Evolutionary conservation across 345 rosid genomes (phyloP).

Genomic region (Eucalyptus marginata): DNA sequence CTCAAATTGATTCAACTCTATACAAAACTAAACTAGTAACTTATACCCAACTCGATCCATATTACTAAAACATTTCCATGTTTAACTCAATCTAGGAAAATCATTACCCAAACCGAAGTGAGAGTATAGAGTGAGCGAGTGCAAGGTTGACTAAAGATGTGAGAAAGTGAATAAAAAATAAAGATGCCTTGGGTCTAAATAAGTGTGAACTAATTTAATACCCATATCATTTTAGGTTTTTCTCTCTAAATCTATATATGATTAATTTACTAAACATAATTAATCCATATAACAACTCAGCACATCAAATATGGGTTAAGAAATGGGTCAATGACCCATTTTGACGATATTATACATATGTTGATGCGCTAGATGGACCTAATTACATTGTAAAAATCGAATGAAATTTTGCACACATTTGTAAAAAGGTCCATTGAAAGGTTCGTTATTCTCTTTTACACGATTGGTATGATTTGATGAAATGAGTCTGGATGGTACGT

Average conservation of each 20-base stretch:
- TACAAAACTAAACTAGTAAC: background rate
- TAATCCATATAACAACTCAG: background rate
- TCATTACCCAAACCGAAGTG: too few relatives aligned
- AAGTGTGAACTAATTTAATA: background rate
- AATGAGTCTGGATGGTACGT: background rate
- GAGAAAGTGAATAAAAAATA: too few relatives aligned
- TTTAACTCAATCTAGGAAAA: background rate
- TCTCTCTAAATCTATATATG: background rate
- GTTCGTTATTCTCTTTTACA: background rate
- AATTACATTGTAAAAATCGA: background rate
- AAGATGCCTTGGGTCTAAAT: background rate
- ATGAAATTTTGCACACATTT: background rate
- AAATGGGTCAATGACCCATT: background rate
- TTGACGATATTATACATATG: background rate
- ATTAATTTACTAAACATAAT: too few relatives aligned
- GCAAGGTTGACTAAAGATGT: background rate
- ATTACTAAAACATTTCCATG: too few relatives aligned
- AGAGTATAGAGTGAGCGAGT: fast-evolving
- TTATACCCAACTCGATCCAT: too few relatives aligned
- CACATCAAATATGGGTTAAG: background rate
- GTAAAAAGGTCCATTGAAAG: background rate
- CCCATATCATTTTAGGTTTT: too few relatives aligned
- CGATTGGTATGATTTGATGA: background rate
- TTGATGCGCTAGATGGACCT: background rate
- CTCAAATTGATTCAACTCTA: background rate